Conservation (phyloP, 2,329 filamentous ascomycete genomes). For the Fusarium compactum region DNA sequence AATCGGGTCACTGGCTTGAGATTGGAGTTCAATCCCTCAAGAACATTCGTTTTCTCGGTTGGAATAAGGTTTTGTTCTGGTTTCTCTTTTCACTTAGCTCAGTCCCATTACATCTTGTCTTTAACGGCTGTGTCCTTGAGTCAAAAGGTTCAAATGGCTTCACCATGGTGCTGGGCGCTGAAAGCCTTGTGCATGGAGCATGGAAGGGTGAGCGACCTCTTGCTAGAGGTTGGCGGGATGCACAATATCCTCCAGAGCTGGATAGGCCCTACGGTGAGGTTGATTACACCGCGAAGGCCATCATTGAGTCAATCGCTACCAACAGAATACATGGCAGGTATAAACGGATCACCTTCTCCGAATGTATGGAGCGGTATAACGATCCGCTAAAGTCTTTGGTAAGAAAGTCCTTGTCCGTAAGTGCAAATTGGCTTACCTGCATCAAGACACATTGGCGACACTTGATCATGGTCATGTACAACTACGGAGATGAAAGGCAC, state of each 20-base stretch:
- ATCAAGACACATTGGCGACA: slow-evolving; percentile 28
- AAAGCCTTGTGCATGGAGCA: too few relatives aligned
- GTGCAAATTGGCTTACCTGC: too few relatives aligned
- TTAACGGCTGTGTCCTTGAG: slow-evolving; percentile 26
- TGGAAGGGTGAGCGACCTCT: too few relatives aligned
- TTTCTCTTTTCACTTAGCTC: slow-evolving; percentile 18
- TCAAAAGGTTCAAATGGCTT: slow-evolving; percentile 31
- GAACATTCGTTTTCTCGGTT: slow-evolving; percentile 27
- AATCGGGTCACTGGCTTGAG: slow-evolving; percentile 31
- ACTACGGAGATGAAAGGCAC: slow-evolving; percentile 5
- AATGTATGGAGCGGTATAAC: slow-evolving; percentile 32
- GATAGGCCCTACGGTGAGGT: too few relatives aligned
- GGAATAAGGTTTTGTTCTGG: slow-evolving; percentile 23
- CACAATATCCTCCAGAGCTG: too few relatives aligned
- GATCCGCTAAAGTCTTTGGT: not conserved
- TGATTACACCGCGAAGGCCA: too few relatives aligned
- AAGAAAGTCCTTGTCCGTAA: too few relatives aligned
- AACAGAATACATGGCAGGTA: too few relatives aligned
- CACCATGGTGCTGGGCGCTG: slow-evolving; percentile 9
- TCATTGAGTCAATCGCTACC: too few relatives aligned
- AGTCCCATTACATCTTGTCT: slow-evolving; percentile 22
- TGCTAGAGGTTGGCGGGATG: too few relatives aligned
- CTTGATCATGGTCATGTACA: slow-evolving; percentile 20
- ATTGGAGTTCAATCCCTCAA: slow-evolving; percentile 42
- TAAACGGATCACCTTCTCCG: too few relatives aligned